Conservation (phyloP, 140 eudicot species). For the Cichorium intybus region DNA sequence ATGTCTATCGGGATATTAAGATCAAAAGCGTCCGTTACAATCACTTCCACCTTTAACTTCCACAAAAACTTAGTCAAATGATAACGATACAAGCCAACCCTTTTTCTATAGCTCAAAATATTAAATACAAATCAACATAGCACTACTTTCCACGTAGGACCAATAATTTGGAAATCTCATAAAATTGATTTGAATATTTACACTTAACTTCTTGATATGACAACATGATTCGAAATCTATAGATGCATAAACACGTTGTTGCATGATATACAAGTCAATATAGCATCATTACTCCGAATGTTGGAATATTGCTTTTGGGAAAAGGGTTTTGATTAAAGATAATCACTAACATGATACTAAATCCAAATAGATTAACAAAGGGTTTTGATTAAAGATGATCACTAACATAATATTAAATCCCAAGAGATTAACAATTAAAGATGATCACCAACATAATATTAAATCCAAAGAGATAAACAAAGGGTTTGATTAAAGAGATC, state of each 20-base stretch:
- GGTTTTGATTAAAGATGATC: conserved; percentile 25
- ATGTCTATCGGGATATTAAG: conserved; percentile 38
- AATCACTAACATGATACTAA: conserved; percentile 24
- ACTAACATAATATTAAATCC: conserved; percentile 29
- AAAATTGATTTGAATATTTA: not conserved
- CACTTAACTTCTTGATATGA: not conserved
- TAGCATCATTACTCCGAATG: not conserved
- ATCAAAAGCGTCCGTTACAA: conserved; percentile 23
- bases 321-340: conserved; percentile 26
- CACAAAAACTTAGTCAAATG: conserved; percentile 18
- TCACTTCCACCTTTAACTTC: conserved; percentile 19
- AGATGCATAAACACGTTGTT: not conserved
- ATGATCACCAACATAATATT: conserved; percentile 25
- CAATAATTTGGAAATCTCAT: not conserved
- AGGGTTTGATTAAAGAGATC: no score
- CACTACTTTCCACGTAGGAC: not conserved
- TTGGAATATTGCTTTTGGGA: conserved; percentile 1
- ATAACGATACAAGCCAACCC: conserved; percentile 9
- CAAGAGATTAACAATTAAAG: conserved; percentile 28
- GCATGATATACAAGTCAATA: not conserved
- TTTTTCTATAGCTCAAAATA: conserved; percentile 29
- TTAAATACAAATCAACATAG: not conserved
- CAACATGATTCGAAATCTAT: not conserved
- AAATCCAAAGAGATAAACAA: conserved; percentile 31
- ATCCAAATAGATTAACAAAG: conserved; percentile 30